Conservation (phyloP, 2,329 filamentous ascomycete genomes). For the Trichoderma polysporum region DNA sequence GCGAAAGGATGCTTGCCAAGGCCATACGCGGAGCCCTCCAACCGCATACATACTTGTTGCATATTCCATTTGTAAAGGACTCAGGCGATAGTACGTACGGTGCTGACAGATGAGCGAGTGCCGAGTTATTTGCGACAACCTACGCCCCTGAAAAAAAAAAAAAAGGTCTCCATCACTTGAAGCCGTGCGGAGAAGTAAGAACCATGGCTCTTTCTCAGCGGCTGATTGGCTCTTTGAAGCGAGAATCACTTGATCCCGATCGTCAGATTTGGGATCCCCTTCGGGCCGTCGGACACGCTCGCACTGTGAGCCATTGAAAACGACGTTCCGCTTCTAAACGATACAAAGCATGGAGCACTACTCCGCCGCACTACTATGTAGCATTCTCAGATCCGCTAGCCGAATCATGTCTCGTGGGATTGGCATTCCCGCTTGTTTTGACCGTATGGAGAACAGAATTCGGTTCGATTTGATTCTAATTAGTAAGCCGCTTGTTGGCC, state of each 20-base stretch:
- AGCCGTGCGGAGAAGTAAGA: background rate
- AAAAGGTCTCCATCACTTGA: no score
- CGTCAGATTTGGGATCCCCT: background rate
- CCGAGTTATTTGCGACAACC: background rate
- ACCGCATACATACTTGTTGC: background rate
- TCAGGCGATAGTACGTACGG: background rate
- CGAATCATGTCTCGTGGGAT: background rate
- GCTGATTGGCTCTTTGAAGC: background rate
- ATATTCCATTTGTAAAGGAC: background rate
- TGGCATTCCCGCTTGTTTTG: background rate
- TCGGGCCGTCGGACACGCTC: conserved; percentile 8
- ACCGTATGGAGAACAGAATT: background rate
- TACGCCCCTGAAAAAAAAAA: no score
- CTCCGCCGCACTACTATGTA: background rate
- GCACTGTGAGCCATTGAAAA: no score
- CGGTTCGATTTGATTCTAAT: conserved; percentile 18
- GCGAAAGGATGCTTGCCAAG: background rate
- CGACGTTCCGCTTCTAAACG: no score
- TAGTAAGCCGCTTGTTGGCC: conserved; percentile 5
- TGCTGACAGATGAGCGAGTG: background rate
- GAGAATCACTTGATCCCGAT: background rate
- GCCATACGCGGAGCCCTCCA: no score
- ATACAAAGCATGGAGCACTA: no score
- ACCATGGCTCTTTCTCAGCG: background rate
- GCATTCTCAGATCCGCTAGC: background rate